Evolutionary conservation across 805 yeast species (phyloP).

Genomic region (Saccharomyces jurei): DNA sequence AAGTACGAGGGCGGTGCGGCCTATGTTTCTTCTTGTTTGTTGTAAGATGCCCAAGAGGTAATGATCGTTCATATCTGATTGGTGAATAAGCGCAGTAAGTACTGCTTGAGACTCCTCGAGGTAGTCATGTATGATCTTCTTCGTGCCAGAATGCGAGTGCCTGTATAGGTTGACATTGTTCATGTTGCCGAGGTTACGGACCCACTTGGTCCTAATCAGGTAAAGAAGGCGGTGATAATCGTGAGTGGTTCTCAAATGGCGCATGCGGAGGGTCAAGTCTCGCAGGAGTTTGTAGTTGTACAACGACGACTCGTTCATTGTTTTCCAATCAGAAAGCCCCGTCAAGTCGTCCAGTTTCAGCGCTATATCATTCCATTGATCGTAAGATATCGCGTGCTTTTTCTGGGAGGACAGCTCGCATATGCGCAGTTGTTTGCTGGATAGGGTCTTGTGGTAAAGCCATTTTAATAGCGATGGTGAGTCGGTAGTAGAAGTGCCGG

Average conservation of each 20-base stretch:
- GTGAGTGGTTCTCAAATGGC: constrained; percentile 45
- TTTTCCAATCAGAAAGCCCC: constrained; percentile 68
- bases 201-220: constrained; percentile 76
- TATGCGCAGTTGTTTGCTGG: constrained; percentile 20
- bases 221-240: constrained; percentile 61
- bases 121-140: constrained; percentile 73
- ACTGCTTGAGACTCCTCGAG: constrained; percentile 64
- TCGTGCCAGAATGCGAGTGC: constrained; percentile 81
- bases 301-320: constrained; percentile 46
- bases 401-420: constrained; percentile 37
- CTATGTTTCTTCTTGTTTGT: constrained; percentile 85
- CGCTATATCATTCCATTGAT: constrained; percentile 63
- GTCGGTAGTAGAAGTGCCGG: background rate
- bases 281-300: constrained; percentile 66
- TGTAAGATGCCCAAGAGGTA: constrained; percentile 70
- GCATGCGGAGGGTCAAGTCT: constrained; percentile 46
- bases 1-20: constrained; percentile 88
- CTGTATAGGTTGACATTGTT: constrained; percentile 72
- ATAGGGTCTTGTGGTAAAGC: background rate
- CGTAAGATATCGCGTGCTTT: constrained; percentile 42
- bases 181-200: constrained; percentile 77
- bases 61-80: constrained; percentile 48
- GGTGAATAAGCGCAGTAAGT: constrained; percentile 14
- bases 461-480: background rate
- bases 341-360: constrained; percentile 54